phyloP scores from a whole-genome alignment of 306 rosid species.

The Rosa multiflora region DNA sequence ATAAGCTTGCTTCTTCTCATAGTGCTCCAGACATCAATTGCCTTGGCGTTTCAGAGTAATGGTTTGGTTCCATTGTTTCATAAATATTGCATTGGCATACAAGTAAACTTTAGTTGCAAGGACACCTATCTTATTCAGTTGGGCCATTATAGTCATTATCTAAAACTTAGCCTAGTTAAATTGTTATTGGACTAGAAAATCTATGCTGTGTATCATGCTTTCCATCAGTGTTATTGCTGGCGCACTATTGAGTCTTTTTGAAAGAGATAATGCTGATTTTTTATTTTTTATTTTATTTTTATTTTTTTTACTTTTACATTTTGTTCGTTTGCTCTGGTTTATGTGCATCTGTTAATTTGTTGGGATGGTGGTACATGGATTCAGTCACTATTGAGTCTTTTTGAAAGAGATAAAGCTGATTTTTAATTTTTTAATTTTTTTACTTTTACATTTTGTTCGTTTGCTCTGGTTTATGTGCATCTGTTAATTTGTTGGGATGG shows the following conservation, averaged over 20 bases:
- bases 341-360: not conserved
- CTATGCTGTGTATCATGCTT: not conserved
- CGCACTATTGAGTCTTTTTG: not conserved
- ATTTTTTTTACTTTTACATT: not conserved
- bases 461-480: not conserved
- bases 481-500: conserved; percentile 8
- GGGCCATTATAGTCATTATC: not conserved
- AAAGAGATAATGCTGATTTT: no score
- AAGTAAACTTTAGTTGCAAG: conserved; percentile 1
- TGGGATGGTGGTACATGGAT: conserved; percentile 21
- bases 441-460: not conserved
- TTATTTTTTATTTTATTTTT: no score
- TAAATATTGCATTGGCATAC: conserved; percentile 24
- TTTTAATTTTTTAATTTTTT: no score
- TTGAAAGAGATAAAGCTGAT: not conserved
- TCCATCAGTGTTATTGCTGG: not conserved
- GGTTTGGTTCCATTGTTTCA: conserved; percentile 23
- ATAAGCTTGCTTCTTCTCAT: conserved; percentile 56
- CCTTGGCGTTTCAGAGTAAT: conserved; percentile 35
- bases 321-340: not conserved
- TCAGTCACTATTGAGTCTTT: conserved; percentile 12
- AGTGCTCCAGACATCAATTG: conserved; percentile 45
- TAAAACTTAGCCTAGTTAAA: not conserved
- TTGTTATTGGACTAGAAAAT: not conserved
- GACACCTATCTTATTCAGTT: not conserved